Percentiles rank a stretch among this genome's conserved stretches.
Conservation (phyloP, 2,329 filamentous ascomycete genomes). For the Fonsecaea erecta region DNA sequence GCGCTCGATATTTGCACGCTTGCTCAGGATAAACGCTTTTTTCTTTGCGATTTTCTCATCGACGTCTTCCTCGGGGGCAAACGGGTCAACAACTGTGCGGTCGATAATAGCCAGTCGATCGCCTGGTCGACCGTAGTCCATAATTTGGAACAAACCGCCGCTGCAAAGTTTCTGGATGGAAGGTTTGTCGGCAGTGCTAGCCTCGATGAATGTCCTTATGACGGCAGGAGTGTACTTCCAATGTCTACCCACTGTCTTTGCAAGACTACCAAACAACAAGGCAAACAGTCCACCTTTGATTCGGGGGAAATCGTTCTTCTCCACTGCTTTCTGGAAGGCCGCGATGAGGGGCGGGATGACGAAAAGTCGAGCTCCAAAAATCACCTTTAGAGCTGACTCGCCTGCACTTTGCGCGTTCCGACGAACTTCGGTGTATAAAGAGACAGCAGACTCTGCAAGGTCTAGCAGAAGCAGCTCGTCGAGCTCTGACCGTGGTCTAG, state of each 20-base stretch:
- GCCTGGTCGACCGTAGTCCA: conserved; percentile 88
- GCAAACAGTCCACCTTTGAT: conserved; percentile 97
- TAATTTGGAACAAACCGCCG: conserved; percentile 79
- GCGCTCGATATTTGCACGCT: conserved; percentile 76
- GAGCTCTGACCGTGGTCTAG: conserved; percentile 84
- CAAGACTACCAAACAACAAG: conserved; percentile 82
- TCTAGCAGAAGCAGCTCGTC: conserved; percentile 85
- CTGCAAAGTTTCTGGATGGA: conserved; percentile 90
- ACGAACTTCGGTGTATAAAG: conserved; percentile 93
- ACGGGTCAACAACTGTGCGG: conserved; percentile 68
- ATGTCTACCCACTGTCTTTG: conserved; percentile 85
- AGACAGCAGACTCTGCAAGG: conserved; percentile 85
- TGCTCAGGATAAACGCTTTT: conserved; percentile 73
- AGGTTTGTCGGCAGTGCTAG: conserved; percentile 86
- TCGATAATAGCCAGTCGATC: conserved; percentile 86
- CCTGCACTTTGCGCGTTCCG: conserved; percentile 88
- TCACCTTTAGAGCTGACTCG: conserved; percentile 88
- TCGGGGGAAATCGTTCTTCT: conserved; percentile 79
- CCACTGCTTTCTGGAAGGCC: conserved; percentile 76
- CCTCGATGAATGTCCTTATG: conserved; percentile 86
- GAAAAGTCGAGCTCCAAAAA: conserved; percentile 84
- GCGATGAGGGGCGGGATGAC: conserved; percentile 87
- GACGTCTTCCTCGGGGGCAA: conserved; percentile 72
- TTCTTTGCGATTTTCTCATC: conserved; percentile 65
- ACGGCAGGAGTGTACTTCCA: conserved; percentile 95